These are phyloP conservation scores for Diaporthe vexans DNA, from an alignment of 2,329 filamentous ascomycete species.

Conservation along the genomic window DNA sequence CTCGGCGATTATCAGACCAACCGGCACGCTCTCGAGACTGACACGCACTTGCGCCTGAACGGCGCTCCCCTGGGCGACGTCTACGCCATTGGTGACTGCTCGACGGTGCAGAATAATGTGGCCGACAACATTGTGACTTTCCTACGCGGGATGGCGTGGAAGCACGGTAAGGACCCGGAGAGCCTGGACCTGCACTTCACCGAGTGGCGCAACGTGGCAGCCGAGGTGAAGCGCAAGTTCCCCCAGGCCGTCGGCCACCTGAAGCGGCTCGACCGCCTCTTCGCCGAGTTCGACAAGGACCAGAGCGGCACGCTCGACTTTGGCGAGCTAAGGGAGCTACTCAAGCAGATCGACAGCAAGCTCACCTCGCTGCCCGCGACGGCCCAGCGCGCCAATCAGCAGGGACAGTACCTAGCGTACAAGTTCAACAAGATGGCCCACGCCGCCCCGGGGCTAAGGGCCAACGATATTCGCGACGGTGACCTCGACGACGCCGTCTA, in stretches of 20 bases:
- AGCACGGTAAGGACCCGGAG: constrained; percentile 90
- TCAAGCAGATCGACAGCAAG: constrained; percentile 94
- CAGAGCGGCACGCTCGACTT: constrained; percentile 95
- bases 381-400: constrained; percentile 95
- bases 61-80: constrained; percentile 94
- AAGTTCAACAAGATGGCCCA: constrained; percentile 95
- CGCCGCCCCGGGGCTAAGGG: constrained; percentile 78
- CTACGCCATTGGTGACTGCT: constrained; percentile 95
- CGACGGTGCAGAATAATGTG: constrained; percentile 97
- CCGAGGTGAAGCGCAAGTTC: constrained; percentile 87
- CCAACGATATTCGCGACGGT: constrained; percentile 88
- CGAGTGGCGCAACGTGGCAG: constrained; percentile 90
- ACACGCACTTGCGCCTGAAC: constrained; percentile 89
- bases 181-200: constrained; percentile 87
- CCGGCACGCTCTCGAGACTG: constrained; percentile 91
- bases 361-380: constrained; percentile 95
- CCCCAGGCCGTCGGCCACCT: constrained; percentile 92
- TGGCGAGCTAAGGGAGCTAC: constrained; percentile 87
- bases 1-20: constrained; percentile 86
- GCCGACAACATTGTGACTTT: constrained; percentile 93
- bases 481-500: constrained; percentile 94
- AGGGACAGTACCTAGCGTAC: constrained; percentile 90
- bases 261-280: constrained; percentile 90
- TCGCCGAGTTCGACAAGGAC: constrained; percentile 92
- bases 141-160: constrained; percentile 89